phyloP scores from a whole-genome alignment of 768 basidiomycete genomes.

The Russula dissimulans region DNA sequence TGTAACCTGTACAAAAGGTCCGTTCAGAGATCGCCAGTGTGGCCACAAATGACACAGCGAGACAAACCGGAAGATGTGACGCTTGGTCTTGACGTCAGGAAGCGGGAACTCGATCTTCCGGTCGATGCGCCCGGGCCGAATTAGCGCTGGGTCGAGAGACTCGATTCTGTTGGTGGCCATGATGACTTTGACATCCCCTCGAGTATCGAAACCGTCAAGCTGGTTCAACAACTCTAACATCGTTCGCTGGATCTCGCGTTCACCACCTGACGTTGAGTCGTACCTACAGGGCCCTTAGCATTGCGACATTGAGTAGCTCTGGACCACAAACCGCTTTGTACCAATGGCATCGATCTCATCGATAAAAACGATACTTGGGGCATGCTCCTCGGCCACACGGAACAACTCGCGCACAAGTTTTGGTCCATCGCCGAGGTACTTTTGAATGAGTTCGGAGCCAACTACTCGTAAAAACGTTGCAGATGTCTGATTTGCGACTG shows the following conservation, averaged over 20 bases:
- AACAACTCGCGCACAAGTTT: conserved; percentile 97
- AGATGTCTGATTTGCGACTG: conserved; percentile 96
- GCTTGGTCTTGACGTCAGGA: conserved; percentile 97
- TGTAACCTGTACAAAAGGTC: conserved; percentile 48
- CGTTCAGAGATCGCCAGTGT: conserved; percentile 5
- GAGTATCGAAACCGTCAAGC: conserved; percentile 97
- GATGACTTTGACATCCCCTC: conserved; percentile 99
- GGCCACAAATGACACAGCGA: not conserved
- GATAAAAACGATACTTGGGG: conserved; percentile 98
- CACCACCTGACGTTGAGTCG: conserved; percentile 96
- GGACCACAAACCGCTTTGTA: conserved; percentile 75
- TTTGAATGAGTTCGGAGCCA: conserved; percentile 97
- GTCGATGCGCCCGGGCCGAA: conserved; percentile 97
- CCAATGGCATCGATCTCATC: conserved; percentile 92
- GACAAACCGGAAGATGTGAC: conserved; percentile 87
- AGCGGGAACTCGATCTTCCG: conserved; percentile 98
- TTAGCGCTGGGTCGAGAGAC: conserved; percentile 92
- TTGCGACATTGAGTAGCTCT: not conserved
- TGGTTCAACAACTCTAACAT: conserved; percentile 99
- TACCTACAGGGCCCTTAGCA: conserved; percentile 44
- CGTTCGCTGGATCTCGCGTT: conserved; percentile 97
- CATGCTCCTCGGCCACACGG: conserved; percentile 94
- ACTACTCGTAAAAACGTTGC: conserved; percentile 97
- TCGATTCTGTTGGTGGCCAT: conserved; percentile 99
- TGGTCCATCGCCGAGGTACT: conserved; percentile 97